Conservation (phyloP, 768 basidiomycete genomes). For the Lentinula edodes region DNA sequence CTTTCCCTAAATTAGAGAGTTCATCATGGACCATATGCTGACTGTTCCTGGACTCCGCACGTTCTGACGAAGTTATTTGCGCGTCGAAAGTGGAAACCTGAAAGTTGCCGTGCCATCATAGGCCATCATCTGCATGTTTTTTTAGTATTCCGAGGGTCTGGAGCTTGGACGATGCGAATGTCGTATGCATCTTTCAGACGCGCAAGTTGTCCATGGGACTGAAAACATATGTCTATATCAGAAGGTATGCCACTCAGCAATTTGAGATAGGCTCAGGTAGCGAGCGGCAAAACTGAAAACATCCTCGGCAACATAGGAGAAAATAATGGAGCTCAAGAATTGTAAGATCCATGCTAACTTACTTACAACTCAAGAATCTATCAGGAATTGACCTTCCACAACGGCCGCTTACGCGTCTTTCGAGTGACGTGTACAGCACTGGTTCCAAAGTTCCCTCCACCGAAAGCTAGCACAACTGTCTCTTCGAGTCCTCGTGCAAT, state of each 20-base stretch:
- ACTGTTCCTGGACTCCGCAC: slow-evolving; percentile 3
- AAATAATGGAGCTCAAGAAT: background rate
- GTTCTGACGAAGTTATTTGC: background rate
- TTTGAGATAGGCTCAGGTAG: background rate
- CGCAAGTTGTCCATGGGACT: background rate
- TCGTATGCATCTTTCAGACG: background rate
- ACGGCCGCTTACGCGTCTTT: slow-evolving; percentile 77
- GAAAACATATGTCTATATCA: background rate
- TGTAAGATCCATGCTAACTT: background rate
- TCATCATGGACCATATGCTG: slow-evolving; percentile 3
- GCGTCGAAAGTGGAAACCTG: background rate
- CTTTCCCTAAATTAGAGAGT: background rate
- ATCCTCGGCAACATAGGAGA: background rate
- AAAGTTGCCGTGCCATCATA: background rate
- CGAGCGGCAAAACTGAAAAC: background rate
- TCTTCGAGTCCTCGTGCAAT: slow-evolving; percentile 71
- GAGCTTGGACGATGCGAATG: background rate
- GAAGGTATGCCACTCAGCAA: background rate
- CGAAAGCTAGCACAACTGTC: slow-evolving; percentile 89
- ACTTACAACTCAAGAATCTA: background rate
- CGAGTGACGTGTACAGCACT: slow-evolving; percentile 85
- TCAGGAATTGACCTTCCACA: slow-evolving; percentile 79
- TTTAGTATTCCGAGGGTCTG: background rate
- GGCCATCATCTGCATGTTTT: background rate
- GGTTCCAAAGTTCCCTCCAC: slow-evolving; percentile 58